phyloP scores from a whole-genome alignment of 805 yeast species.

The Blastobotrys peoriensis region DNA sequence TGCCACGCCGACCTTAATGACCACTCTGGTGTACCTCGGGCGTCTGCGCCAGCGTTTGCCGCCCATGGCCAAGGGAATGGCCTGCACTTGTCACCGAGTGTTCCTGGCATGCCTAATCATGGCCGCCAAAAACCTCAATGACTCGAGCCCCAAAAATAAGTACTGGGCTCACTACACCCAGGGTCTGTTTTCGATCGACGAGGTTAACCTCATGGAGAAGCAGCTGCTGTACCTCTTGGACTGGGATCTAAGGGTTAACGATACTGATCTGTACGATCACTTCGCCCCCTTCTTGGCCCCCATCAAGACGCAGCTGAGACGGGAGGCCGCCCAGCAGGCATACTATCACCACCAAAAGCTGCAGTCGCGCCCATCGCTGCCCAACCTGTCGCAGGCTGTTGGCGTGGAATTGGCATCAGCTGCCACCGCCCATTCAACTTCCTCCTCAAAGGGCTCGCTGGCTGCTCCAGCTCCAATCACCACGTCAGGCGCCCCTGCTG shows the following conservation, averaged over 20 bases:
- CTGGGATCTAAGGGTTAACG: constrained; percentile 74
- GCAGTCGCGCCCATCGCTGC: constrained; percentile 2
- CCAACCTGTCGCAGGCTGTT: neutral
- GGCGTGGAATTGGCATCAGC: neutral
- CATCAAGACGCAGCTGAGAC: constrained; percentile 49
- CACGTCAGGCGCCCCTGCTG: too few relatives aligned
- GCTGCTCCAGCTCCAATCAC: neutral
- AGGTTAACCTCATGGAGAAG: constrained; percentile 86
- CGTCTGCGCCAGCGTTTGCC: constrained; percentile 76
- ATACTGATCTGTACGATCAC: constrained; percentile 61
- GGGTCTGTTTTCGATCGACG: constrained; percentile 69
- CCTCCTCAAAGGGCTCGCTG: neutral
- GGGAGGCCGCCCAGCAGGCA: constrained; percentile 11
- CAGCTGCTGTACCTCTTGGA: constrained; percentile 76
- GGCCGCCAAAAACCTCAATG: constrained; percentile 90
- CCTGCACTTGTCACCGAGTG: constrained; percentile 86
- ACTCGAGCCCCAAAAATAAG: constrained; percentile 89
- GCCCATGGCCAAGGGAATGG: constrained; percentile 80
- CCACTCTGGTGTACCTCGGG: constrained; percentile 76
- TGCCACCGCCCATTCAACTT: neutral
- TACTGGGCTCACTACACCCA: constrained; percentile 94
- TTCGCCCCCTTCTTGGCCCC: constrained; percentile 71
- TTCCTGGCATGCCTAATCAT: constrained; percentile 83
- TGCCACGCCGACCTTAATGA: constrained; percentile 92
- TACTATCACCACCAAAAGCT: constrained; percentile 2